Conservation (phyloP, 345 rosid species). For the Boechera stricta region DNA sequence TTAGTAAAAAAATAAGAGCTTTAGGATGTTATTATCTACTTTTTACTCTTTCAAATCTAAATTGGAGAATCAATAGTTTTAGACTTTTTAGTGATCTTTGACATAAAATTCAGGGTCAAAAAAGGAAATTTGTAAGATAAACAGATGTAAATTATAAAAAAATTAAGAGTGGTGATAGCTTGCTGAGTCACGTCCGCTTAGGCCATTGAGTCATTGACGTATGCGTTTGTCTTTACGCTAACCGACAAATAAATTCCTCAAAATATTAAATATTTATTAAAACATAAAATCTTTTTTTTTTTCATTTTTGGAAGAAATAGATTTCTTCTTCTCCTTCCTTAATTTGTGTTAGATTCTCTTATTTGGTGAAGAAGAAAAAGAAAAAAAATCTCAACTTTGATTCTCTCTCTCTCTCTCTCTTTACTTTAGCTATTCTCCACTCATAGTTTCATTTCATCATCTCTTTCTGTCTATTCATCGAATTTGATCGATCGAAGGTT, state of each 20-base stretch:
- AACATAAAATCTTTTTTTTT: background rate
- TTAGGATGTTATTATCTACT: background rate
- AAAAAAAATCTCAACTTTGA: conserved; percentile 1
- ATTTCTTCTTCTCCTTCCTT: background rate
- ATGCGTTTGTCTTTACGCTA: conserved; percentile 24
- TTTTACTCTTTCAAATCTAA: background rate
- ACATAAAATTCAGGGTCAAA: background rate
- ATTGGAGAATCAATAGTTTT: background rate
- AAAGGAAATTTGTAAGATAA: background rate
- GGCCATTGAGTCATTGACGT: conserved; percentile 23
- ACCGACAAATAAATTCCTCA: conserved; percentile 15
- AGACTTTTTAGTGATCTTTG: background rate
- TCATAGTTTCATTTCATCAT: conserved; percentile 13
- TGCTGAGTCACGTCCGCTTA: conserved; percentile 44
- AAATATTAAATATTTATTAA: background rate
- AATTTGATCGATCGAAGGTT: background rate
- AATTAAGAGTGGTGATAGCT: conserved; percentile 17
- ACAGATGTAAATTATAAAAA: background rate
- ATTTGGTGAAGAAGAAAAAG: background rate
- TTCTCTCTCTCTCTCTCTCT: conserved; percentile 1
- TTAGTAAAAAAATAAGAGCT: background rate
- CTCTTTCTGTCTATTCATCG: background rate
- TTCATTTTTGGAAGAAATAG: background rate
- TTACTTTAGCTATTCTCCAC: background rate
- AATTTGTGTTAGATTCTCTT: background rate